Percentiles rank a stretch among this genome's conserved stretches.
Conservation (phyloP, 805 yeast species). For the Candida multigemmis region DNA sequence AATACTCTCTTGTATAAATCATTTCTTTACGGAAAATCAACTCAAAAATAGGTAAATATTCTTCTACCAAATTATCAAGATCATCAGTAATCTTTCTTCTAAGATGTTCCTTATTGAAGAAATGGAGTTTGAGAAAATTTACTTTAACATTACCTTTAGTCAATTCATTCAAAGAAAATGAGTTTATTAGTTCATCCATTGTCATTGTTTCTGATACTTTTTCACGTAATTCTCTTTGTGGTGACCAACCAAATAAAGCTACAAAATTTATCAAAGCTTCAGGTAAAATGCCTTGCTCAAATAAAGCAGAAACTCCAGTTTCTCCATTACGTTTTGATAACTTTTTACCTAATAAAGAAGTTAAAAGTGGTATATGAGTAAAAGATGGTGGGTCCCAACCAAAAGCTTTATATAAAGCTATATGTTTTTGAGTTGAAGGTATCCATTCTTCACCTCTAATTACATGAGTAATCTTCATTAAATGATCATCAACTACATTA, state of each 20-base stretch:
- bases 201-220: conserved; percentile 43
- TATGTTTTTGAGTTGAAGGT: conserved; percentile 90
- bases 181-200: conserved; percentile 40
- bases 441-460: conserved; percentile 98
- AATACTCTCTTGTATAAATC: background rate
- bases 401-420: conserved; percentile 77
- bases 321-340: conserved; percentile 83
- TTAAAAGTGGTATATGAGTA: conserved; percentile 84
- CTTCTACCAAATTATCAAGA: conserved; percentile 26
- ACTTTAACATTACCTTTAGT: conserved; percentile 95
- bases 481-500: conserved; percentile 88
- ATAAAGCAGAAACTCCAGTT: conserved; percentile 55
- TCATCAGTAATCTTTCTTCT: conserved; percentile 23
- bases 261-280: conserved; percentile 84
- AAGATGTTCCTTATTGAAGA: conserved; percentile 69
- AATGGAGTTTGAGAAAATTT: conserved; percentile 63
- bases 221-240: conserved; percentile 47
- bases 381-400: conserved; percentile 79
- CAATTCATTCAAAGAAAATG: conserved; percentile 60
- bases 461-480: conserved; percentile 90
- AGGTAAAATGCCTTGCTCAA: conserved; percentile 60
- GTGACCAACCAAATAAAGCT: conserved; percentile 93
- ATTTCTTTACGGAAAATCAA: conserved; percentile 1
- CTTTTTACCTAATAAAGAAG: conserved; percentile 65
- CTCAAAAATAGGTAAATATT: conserved; percentile 13